Conservation (phyloP, 192 early-diverging fungal species). For the Rhizoclosmatium globosum region DNA sequence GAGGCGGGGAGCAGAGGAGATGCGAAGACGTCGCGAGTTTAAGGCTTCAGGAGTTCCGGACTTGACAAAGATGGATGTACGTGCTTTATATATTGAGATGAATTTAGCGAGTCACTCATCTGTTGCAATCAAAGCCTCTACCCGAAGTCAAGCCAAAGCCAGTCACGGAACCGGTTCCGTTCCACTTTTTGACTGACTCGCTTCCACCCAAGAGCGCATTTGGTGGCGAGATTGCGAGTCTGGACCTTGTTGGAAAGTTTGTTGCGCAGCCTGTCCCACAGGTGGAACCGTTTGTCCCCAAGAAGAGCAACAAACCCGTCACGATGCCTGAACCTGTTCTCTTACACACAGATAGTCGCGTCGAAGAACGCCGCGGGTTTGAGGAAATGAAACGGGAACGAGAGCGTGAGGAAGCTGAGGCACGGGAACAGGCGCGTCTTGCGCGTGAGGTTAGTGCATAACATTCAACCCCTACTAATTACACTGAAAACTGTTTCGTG, state of each 20-base stretch:
- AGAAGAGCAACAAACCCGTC: constrained; percentile 59
- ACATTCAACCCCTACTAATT: neutral
- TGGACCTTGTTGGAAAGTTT: constrained; percentile 49
- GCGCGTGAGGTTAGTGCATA: constrained; percentile 53
- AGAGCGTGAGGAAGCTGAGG: constrained; percentile 63
- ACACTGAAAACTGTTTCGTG: neutral
- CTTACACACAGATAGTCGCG: constrained; percentile 64
- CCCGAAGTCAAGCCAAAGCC: constrained; percentile 44
- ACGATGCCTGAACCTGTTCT: constrained; percentile 59
- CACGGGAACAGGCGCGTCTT: constrained; percentile 56
- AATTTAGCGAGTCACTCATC: neutral
- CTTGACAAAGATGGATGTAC: constrained; percentile 10
- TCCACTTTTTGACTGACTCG: constrained; percentile 64
- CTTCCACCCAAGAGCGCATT: constrained; percentile 55
- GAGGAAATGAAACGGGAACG: constrained; percentile 63
- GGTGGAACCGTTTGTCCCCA: constrained; percentile 67
- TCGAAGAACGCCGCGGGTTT: constrained; percentile 71
- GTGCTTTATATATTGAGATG: neutral
- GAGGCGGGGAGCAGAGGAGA: constrained; percentile 38
- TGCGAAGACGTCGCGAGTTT: constrained; percentile 46
- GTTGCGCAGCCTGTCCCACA: constrained; percentile 67
- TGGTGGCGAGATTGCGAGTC: constrained; percentile 19
- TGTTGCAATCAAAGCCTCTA: constrained; percentile 44
- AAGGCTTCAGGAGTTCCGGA: constrained; percentile 31
- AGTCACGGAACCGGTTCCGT: constrained; percentile 65